Evolutionary conservation across 1,139 yeast species (phyloP).

Genomic region (Kurtzmaniella quercitrusa): DNA sequence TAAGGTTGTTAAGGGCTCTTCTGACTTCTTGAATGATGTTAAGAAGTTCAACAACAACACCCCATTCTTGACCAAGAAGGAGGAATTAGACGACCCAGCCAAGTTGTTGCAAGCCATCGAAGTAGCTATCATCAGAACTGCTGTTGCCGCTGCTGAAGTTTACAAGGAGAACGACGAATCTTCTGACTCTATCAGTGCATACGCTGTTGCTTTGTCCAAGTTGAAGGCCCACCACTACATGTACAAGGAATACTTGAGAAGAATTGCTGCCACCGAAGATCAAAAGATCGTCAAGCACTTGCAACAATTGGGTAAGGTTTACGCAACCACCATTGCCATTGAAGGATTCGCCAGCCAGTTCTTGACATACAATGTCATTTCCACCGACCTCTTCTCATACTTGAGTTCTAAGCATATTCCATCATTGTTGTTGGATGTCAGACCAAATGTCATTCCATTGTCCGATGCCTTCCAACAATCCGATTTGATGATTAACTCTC

Average conservation of each 20-base stretch:
- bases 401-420: constrained; percentile 32
- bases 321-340: constrained; percentile 28
- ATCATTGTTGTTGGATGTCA: constrained; percentile 31
- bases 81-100: constrained; percentile 28
- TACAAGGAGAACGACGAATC: constrained; percentile 28
- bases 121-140: constrained; percentile 40
- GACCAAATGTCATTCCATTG: constrained; percentile 43
- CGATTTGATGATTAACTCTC: constrained; percentile 42
- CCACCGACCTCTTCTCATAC: constrained; percentile 30
- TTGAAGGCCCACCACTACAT: constrained; percentile 42
- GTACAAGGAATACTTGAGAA: constrained; percentile 27
- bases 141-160: constrained; percentile 28
- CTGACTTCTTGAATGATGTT: constrained; percentile 37
- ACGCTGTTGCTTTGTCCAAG: constrained; percentile 56
- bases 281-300: constrained; percentile 23
- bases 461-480: constrained; percentile 49
- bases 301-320: constrained; percentile 24
- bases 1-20: constrained; percentile 34
- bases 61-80: constrained; percentile 23
- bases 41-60: constrained; percentile 25
- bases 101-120: constrained; percentile 38
- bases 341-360: constrained; percentile 38
- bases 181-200: constrained; percentile 52
- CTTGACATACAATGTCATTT: constrained; percentile 33
- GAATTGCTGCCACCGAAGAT: constrained; percentile 19